phyloP scores from a whole-genome alignment of 495 filamentous ascomycete species.

The Xylaria curta region DNA sequence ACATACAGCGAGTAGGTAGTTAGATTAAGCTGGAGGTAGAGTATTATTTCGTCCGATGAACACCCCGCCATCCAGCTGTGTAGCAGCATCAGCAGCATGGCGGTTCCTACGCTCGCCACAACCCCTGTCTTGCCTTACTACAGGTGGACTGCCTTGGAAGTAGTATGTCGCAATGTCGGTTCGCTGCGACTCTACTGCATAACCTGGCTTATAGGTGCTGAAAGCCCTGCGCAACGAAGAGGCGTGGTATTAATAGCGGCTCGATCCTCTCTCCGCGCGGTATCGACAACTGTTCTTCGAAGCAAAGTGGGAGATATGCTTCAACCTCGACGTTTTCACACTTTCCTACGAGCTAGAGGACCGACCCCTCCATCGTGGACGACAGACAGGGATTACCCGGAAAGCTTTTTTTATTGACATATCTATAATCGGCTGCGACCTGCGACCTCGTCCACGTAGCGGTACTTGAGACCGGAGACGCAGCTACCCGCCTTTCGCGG shows the following conservation, averaged over 20 bases:
- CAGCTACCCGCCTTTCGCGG: background rate
- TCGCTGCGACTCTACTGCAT: constrained; percentile 25
- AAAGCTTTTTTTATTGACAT: background rate
- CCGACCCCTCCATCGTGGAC: constrained; percentile 1
- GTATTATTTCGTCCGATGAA: constrained; percentile 12
- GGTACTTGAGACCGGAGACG: background rate
- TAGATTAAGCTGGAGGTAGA: background rate
- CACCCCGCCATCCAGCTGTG: constrained; percentile 16
- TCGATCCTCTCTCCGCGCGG: constrained; percentile 17
- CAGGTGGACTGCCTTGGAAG: constrained; percentile 12
- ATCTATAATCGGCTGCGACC: background rate
- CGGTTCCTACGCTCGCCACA: background rate
- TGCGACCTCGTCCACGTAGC: background rate
- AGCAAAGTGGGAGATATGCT: constrained; percentile 1
- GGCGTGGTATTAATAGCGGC: constrained; percentile 23
- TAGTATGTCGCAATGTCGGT: constrained; percentile 3
- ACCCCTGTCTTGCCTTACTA: constrained; percentile 26
- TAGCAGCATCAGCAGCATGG: constrained; percentile 8
- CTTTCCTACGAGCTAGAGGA: background rate
- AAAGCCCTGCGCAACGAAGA: constrained; percentile 7
- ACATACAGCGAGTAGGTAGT: background rate
- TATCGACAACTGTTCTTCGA: constrained; percentile 4
- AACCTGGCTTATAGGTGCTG: constrained; percentile 12
- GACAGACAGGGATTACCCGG: constrained; percentile 1
- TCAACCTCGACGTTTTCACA: background rate